These are phyloP conservation scores for Lipomyces sp. DNA, from an alignment of 805 yeast genomes.

Conservation along the genomic window DNA sequence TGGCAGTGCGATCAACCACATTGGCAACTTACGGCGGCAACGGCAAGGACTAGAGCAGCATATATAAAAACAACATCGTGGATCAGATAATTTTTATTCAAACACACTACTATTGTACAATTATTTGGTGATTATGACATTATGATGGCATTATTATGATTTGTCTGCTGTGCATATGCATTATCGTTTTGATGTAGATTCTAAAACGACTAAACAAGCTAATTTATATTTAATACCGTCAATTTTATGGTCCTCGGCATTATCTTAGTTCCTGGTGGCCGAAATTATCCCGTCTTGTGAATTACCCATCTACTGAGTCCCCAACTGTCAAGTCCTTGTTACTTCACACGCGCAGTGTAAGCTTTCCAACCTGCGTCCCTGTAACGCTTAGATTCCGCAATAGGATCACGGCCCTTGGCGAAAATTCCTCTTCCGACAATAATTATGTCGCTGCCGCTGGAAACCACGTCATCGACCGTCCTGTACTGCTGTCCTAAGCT, in stretches of 20 bases:
- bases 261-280: not conserved
- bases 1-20: conserved; percentile 94
- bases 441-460: conserved; percentile 88
- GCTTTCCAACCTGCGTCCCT: conserved; percentile 96
- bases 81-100: not conserved
- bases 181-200: not conserved
- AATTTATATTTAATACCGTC: not conserved
- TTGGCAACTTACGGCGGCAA: conserved; percentile 56
- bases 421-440: conserved; percentile 98
- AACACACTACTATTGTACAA: not conserved
- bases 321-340: not conserved
- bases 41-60: conserved; percentile 10
- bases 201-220: not conserved
- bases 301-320: not conserved
- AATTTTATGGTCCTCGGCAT: not conserved
- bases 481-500: conserved; percentile 95
- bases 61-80: not conserved
- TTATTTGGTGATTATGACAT: not conserved
- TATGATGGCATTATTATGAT: not conserved
- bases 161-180: not conserved
- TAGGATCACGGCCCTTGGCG: conserved; percentile 92
- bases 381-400: conserved; percentile 84
- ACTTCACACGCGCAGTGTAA: conserved; percentile 54
- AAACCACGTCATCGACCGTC: conserved; percentile 81
- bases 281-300: not conserved